Percentiles rank a stretch among this genome's conserved stretches.
These are phyloP conservation scores for Debaryomyces coudertii DNA, from an alignment of 1,139 yeast genomes.

Conservation along the genomic window DNA sequence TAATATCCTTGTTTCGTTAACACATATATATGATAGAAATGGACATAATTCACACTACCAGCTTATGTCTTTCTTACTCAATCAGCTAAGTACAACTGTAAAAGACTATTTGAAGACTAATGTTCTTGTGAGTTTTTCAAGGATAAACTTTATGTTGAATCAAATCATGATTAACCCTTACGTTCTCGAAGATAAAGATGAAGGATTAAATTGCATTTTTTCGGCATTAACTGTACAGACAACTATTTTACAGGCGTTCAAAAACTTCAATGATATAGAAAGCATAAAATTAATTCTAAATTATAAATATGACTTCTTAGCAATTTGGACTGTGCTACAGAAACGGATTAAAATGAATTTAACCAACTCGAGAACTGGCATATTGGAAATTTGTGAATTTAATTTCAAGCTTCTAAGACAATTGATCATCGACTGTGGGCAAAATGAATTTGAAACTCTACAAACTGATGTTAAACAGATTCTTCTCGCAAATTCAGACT, in stretches of 20 bases:
- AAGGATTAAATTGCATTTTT: constrained; percentile 15
- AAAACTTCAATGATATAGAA: constrained; percentile 19
- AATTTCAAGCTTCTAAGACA: constrained; percentile 7
- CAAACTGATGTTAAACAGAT: background rate
- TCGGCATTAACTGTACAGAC: constrained; percentile 25
- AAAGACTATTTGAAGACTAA: constrained; percentile 19
- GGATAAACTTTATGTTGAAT: constrained; percentile 32
- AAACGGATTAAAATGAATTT: constrained; percentile 7
- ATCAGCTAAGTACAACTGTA: constrained; percentile 17
- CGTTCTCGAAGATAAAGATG: constrained; percentile 20
- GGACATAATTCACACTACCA: constrained; percentile 13
- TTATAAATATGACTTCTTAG: constrained; percentile 41
- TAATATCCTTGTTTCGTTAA: constrained; percentile 26
- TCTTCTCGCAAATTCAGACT: background rate
- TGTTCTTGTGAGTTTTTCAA: constrained; percentile 32
- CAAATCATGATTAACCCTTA: constrained; percentile 35
- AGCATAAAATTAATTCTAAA: constrained; percentile 24
- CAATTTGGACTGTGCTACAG: constrained; percentile 29
- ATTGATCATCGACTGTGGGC: constrained; percentile 1
- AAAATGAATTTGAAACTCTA: background rate
- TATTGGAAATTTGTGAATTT: constrained; percentile 3
- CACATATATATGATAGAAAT: constrained; percentile 19
- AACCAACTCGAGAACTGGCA: background rate
- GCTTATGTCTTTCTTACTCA: constrained; percentile 18
- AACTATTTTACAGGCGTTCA: constrained; percentile 17